These are phyloP conservation scores for Bombardia bombarda DNA, from an alignment of 495 filamentous ascomycete species.

Conservation along the genomic window DNA sequence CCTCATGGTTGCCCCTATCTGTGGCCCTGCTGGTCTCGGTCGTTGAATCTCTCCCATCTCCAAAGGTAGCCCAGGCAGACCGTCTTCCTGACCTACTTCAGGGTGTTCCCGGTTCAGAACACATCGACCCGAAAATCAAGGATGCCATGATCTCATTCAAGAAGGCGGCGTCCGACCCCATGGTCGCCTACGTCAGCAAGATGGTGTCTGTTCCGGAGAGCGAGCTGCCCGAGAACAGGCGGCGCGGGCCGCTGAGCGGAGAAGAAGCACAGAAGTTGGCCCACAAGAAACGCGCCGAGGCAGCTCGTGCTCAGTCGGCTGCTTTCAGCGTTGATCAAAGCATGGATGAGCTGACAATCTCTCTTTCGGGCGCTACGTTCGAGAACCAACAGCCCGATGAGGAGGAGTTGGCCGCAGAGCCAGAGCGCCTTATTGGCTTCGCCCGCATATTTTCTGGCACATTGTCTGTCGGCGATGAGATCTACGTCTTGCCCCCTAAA, in stretches of 20 bases:
- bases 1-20: conserved; percentile 86
- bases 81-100: conserved; percentile 72
- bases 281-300: conserved; percentile 80
- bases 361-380: conserved; percentile 33
- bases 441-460: conserved; percentile 89
- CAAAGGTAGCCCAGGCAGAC: conserved; percentile 71
- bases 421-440: conserved; percentile 90
- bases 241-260: conserved; percentile 65
- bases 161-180: conserved; percentile 56
- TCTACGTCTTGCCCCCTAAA: conserved; percentile 88
- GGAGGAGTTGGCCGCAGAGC: conserved; percentile 53
- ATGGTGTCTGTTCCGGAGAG: conserved; percentile 94
- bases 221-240: conserved; percentile 74
- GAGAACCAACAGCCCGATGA: conserved; percentile 42
- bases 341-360: conserved; percentile 21
- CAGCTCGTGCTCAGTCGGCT: conserved; percentile 58
- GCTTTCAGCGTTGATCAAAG: conserved; percentile 3
- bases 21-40: conserved; percentile 89
- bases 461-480: conserved; percentile 75
- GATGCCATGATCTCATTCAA: conserved; percentile 78
- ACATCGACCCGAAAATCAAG: conserved; percentile 58
- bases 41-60: conserved; percentile 86
- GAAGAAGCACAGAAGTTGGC: conserved; percentile 86
- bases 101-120: conserved; percentile 67
- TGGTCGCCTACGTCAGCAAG: conserved; percentile 95